These are phyloP conservation scores for Cinchona pubescens DNA, from an alignment of 257 asterid species.

Conservation along the genomic window DNA sequence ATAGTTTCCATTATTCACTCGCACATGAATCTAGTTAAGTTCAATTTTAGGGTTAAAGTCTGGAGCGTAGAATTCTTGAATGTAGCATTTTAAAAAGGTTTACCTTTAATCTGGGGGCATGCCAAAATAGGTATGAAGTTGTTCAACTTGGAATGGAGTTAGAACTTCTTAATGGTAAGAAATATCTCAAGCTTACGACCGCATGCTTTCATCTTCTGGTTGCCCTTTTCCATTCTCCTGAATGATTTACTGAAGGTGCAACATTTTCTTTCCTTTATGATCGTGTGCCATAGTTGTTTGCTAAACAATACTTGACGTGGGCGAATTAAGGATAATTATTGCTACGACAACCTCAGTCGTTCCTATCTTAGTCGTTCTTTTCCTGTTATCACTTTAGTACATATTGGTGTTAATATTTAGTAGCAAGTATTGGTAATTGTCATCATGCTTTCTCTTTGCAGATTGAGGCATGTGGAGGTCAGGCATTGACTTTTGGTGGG, in stretches of 20 bases:
- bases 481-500: constrained; percentile 85
- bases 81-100: neutral
- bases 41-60: neutral
- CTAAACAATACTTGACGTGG: neutral
- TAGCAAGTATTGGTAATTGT: neutral
- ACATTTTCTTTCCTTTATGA: neutral
- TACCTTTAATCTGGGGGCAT: neutral
- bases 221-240: neutral
- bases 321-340: neutral
- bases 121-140: neutral
- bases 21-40: neutral
- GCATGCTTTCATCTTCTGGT: neutral
- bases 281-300: neutral
- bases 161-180: neutral
- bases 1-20: neutral
- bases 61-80: neutral
- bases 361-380: neutral
- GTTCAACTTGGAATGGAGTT: neutral
- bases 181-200: neutral
- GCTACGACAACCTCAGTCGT: neutral
- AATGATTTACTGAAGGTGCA: neutral
- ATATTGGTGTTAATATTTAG: neutral
- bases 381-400: neutral
- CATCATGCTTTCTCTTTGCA: constrained; percentile 33
- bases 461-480: constrained; percentile 87